Evolutionary conservation across 202 grass and related monocot genomes (phyloP).

Genomic region (Hordeum pubiflorum): DNA sequence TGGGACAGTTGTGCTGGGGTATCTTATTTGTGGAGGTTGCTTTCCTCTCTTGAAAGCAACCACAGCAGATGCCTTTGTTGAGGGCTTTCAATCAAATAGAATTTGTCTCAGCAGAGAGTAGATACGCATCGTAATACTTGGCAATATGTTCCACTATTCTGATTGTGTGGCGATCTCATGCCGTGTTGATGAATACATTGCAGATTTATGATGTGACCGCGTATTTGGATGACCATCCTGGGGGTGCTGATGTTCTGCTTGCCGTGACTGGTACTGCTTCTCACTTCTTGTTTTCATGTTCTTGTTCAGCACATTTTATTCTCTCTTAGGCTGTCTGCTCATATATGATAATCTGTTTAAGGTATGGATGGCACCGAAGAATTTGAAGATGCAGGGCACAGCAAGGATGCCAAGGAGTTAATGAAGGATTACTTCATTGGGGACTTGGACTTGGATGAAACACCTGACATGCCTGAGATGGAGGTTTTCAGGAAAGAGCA

Average conservation of each 20-base stretch:
- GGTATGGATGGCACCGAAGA: constrained; percentile 78
- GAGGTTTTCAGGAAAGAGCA: constrained; percentile 57
- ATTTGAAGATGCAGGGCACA: constrained; percentile 84
- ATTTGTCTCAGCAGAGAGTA: neutral
- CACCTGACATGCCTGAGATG: constrained; percentile 57
- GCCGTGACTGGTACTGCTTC: constrained; percentile 44
- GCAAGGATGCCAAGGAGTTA: constrained; percentile 51
- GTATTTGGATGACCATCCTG: constrained; percentile 93
- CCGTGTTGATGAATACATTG: neutral
- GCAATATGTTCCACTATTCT: neutral
- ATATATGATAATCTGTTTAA: constrained; percentile 40
- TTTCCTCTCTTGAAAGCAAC: neutral
- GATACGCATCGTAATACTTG: neutral
- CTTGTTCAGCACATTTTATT: neutral
- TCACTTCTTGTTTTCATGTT: neutral
- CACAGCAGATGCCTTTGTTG: neutral
- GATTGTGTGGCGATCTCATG: neutral
- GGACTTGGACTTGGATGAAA: constrained; percentile 57
- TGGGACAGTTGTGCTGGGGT: neutral
- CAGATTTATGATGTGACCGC: constrained; percentile 86
- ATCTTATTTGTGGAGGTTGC: neutral
- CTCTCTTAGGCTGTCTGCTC: neutral
- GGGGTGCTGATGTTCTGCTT: constrained; percentile 71
- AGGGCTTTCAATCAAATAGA: neutral
- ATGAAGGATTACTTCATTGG: constrained; percentile 84